Evolutionary conservation across 805 yeast species (phyloP), one percentile per base, ranked within the genome.

Genomic region (Middelhovenomyces tepae): DNA sequence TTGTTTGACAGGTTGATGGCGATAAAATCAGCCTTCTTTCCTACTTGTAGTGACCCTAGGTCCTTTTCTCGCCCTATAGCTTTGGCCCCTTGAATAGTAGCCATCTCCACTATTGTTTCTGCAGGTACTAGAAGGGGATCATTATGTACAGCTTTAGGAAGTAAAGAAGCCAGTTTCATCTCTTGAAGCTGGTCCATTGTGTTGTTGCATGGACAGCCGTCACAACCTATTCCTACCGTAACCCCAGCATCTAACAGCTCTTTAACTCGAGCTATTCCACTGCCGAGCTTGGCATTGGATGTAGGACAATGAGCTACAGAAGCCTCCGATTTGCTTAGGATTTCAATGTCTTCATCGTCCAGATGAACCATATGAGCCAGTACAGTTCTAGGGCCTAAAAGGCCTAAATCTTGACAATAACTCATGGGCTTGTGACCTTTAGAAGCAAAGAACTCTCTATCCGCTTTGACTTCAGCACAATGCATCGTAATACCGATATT

Each of bases 401-500:
- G 27, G 8, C 31, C 31, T 11, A 31, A 24, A 5, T 31, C 34
- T 24, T 31, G 29, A 31, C 34, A 31, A 11, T 31, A 31, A 5
- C 29, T 7, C 34, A 31, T 31, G 15, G 34, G 31, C 9, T 34
- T 19, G 17, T 29, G 37, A 22, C 38, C 25, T 20, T 31, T 31
- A 10, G 34, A 31, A 5, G 34, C 34, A 27, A 36, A 38, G 14
- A 36, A 36, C 22, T 22, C 36, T 10, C 36, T 16, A 21, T 38
- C 42, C n/a, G 34, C 39, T 14, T 13, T 26, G 17, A 35, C 36
- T 22, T 38, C 42, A 20, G 42, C 42, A 22, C 42, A 38, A 18
- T 38, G 42, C 42, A 38, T 38, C 22, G 42, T 38, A 21, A 38
- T 35, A 4, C 42, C 39, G 16, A 38, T 35, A 16, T 37, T 11